Conservation (phyloP, 805 yeast genomes). For the Candida pini region DNA sequence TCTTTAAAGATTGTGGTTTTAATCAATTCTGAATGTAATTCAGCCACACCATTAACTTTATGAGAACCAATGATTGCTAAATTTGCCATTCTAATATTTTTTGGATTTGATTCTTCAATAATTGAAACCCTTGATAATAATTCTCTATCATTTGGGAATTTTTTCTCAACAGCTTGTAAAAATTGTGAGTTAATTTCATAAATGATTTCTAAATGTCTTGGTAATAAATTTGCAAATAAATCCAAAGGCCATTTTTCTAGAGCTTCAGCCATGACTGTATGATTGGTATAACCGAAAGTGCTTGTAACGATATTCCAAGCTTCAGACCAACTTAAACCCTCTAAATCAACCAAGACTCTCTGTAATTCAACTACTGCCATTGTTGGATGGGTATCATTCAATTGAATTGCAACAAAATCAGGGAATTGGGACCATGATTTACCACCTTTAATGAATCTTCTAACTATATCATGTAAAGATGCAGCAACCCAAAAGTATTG, state of each 20-base stretch:
- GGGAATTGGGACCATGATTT: slow-evolving; percentile 79
- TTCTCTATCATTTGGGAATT: slow-evolving; percentile 70
- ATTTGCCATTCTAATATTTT: slow-evolving; percentile 87
- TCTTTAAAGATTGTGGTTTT: slow-evolving; percentile 86
- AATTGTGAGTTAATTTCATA: slow-evolving; percentile 79
- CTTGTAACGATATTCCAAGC: slow-evolving; percentile 81
- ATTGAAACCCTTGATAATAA: slow-evolving; percentile 69
- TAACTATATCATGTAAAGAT: slow-evolving; percentile 81
- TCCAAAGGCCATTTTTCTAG: slow-evolving; percentile 94
- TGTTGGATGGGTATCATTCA: slow-evolving; percentile 94
- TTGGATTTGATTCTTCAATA: slow-evolving; percentile 76
- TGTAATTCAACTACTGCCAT: slow-evolving; percentile 85
- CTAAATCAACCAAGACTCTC: slow-evolving; percentile 79
- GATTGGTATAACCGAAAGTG: slow-evolving; percentile 90
- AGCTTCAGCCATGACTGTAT: slow-evolving; percentile 93
- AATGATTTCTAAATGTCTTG: slow-evolving; percentile 87
- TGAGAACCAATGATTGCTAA: slow-evolving; percentile 91
- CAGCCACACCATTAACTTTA: slow-evolving; percentile 94
- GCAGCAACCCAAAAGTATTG: slow-evolving; percentile 98
- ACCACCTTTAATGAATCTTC: slow-evolving; percentile 78
- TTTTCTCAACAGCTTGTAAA: slow-evolving; percentile 66
- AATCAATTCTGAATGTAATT: slow-evolving; percentile 85
- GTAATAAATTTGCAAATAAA: slow-evolving; percentile 69
- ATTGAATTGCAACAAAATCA: slow-evolving; percentile 83
- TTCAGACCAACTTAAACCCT: slow-evolving; percentile 70